Percentiles rank a stretch among this genome's conserved stretches.
Conservation (phyloP, 2,329 filamentous ascomycete species). For the Fusarium protoensiforme region DNA sequence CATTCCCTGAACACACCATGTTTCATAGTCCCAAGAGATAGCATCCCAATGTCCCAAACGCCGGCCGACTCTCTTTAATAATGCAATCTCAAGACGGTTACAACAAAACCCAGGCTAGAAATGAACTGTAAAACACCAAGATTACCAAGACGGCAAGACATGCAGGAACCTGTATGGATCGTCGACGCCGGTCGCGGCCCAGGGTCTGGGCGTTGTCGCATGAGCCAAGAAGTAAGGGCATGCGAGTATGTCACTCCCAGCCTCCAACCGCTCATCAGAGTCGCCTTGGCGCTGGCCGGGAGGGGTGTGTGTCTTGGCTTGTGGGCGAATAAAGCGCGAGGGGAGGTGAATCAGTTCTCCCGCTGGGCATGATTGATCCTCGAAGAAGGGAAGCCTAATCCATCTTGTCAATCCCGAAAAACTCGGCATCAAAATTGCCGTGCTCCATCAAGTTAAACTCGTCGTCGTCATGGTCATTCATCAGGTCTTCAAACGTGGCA, state of each 20-base stretch:
- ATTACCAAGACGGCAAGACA: background rate
- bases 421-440: slow-evolving; percentile 60
- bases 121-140: background rate
- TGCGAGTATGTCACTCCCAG: background rate
- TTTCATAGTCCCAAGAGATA: background rate
- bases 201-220: background rate
- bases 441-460: slow-evolving; percentile 55
- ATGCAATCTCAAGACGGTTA: slow-evolving; percentile 4
- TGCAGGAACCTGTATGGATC: slow-evolving; percentile 2
- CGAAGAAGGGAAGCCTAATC: background rate
- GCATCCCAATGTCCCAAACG: slow-evolving; percentile 7
- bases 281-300: background rate
- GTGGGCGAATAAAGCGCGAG: background rate
- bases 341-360: background rate
- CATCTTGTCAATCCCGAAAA: slow-evolving; percentile 53
- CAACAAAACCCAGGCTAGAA: background rate
- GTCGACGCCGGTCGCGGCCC: background rate
- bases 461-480: slow-evolving; percentile 51
- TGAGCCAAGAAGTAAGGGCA: slow-evolving; percentile 1
- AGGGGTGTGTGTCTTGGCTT: background rate
- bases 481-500: slow-evolving; percentile 63
- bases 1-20: slow-evolving; percentile 4
- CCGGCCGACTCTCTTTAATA: slow-evolving; percentile 1
- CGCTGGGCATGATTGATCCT: background rate
- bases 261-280: background rate